Evolutionary conservation across 495 filamentous ascomycete species (phyloP).

Genomic region (Penicillium bialowiezense): DNA sequence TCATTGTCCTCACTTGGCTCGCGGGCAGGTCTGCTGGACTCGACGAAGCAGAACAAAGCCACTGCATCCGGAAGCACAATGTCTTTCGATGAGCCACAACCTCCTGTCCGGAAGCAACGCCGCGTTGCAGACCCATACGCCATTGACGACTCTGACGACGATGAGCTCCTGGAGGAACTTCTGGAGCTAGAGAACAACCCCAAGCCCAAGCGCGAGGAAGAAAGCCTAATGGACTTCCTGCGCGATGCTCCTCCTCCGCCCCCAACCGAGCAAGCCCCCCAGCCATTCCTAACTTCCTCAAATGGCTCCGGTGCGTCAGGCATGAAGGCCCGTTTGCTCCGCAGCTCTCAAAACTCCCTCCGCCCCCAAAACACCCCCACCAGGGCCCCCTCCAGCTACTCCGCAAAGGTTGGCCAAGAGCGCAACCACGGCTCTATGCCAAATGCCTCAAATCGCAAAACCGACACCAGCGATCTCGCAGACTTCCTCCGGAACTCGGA

Average conservation of each 20-base stretch:
- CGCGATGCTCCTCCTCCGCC: constrained; percentile 81
- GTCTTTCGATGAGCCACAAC: constrained; percentile 27
- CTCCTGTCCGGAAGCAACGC: constrained; percentile 62
- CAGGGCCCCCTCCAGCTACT: constrained; percentile 32
- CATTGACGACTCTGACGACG: constrained; percentile 81
- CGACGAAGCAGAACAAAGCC: constrained; percentile 22
- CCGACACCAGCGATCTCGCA: constrained; percentile 70
- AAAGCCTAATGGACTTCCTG: constrained; percentile 86
- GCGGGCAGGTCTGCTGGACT: constrained; percentile 54
- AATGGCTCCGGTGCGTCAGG: constrained; percentile 44
- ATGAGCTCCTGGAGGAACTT: constrained; percentile 65
- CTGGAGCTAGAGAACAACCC: constrained; percentile 30
- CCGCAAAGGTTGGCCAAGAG: constrained; percentile 39
- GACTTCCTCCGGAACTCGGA: constrained; percentile 76
- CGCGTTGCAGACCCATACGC: constrained; percentile 88
- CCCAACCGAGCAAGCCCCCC: constrained; percentile 45
- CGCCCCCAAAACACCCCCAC: constrained; percentile 24
- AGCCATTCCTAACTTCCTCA: constrained; percentile 34
- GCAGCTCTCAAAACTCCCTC: constrained; percentile 33
- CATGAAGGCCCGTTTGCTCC: constrained; percentile 62
- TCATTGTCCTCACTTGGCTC: constrained; percentile 56
- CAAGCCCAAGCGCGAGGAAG: constrained; percentile 50
- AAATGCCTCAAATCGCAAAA: constrained; percentile 27
- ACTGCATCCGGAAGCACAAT: constrained; percentile 10
- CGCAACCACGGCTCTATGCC: constrained; percentile 30